Conservation (phyloP, 768 basidiomycete genomes). For the Tulasnella sp. region DNA sequence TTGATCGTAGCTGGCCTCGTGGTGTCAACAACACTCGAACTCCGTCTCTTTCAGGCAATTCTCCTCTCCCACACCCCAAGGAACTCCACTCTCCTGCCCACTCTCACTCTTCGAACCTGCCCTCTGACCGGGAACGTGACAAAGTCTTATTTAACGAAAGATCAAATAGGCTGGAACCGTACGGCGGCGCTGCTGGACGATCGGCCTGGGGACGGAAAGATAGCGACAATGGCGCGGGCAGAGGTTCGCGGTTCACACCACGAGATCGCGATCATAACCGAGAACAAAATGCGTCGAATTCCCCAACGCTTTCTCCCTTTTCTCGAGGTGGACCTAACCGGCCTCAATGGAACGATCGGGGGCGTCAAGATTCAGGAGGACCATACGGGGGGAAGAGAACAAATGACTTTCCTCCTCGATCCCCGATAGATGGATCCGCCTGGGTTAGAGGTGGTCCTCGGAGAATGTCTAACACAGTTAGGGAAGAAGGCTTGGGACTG, state of each 20-base stretch:
- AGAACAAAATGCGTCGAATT: not conserved
- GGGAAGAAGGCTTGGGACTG: too few species aligned
- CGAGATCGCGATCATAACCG: not conserved
- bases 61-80: slow-evolving; percentile 31
- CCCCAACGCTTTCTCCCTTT: not conserved
- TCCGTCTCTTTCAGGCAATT: slow-evolving; percentile 21
- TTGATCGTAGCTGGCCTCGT: slow-evolving; percentile 93
- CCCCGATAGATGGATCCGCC: not conserved
- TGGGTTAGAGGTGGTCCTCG: not conserved
- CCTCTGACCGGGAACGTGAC: slow-evolving; percentile 34
- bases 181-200: slow-evolving; percentile 31
- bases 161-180: slow-evolving; percentile 80
- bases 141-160: slow-evolving; percentile 82
- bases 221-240: not conserved
- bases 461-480: not conserved
- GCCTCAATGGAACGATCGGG: not conserved
- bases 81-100: slow-evolving; percentile 46
- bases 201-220: slow-evolving; percentile 6
- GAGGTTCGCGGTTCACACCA: not conserved
- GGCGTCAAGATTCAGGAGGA: not conserved
- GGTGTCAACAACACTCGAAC: slow-evolving; percentile 28
- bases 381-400: not conserved
- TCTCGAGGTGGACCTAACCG: not conserved
- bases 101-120: too few species aligned
- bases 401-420: not conserved